Conservation (phyloP, 306 rosid genomes). For the Carpinus fangiana region DNA sequence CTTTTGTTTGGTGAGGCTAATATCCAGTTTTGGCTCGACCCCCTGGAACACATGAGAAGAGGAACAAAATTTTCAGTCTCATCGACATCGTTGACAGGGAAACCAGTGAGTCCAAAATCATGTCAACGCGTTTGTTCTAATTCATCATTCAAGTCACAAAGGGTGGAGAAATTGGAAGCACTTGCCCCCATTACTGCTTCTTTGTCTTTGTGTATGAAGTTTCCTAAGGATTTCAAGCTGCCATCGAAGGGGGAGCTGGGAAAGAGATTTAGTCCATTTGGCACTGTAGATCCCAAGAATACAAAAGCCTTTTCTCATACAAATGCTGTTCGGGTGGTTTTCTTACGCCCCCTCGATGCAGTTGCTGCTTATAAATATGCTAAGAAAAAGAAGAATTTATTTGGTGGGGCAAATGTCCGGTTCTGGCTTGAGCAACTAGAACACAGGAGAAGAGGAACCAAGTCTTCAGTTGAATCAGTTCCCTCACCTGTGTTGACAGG, state of each 20-base stretch:
- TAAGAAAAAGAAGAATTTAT: conserved; percentile 30
- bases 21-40: conserved; percentile 44
- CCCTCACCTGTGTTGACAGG: conserved; percentile 13
- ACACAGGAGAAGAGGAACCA: conserved; percentile 24
- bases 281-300: conserved; percentile 32
- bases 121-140: conserved; percentile 12
- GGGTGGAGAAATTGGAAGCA: conserved; percentile 4
- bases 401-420: conserved; percentile 32
- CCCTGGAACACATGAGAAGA: conserved; percentile 33
- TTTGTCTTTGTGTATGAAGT: conserved; percentile 35
- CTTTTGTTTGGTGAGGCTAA: conserved; percentile 24
- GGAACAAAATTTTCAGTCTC: neutral
- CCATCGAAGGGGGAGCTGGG: conserved; percentile 37
- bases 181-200: conserved; percentile 15
- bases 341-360: conserved; percentile 33
- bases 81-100: neutral
- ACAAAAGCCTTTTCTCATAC: conserved; percentile 20
- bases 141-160: conserved; percentile 32
- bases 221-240: conserved; percentile 36
- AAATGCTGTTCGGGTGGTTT: conserved; percentile 36
- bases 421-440: conserved; percentile 38
- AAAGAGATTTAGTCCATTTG: conserved; percentile 45
- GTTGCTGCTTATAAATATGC: conserved; percentile 37
- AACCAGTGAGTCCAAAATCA: neutral
- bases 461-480: neutral